Conservation (phyloP, 2,329 filamentous ascomycete species). For the Neoascochyta sp. region DNA sequence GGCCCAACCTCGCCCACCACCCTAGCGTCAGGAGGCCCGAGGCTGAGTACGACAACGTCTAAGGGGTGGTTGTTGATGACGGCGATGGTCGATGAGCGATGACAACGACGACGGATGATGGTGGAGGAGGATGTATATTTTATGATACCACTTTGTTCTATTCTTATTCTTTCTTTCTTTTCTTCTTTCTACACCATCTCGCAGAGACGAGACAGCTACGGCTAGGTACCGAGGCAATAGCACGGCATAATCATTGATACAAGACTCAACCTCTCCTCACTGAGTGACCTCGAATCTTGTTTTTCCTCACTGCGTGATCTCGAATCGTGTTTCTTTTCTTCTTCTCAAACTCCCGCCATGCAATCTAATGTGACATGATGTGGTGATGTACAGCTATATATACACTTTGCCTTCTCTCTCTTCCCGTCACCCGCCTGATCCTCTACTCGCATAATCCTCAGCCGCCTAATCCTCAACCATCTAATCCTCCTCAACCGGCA, state of each 20-base stretch:
- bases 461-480: not conserved
- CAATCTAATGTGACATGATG: too few species aligned
- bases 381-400: constrained; percentile 11
- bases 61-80: not conserved
- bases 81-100: not conserved
- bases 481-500: constrained; percentile 21
- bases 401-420: too few species aligned
- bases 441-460: not conserved
- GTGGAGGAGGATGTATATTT: constrained; percentile 12
- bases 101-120: not conserved
- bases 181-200: too few species aligned
- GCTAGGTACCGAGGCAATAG: too few species aligned
- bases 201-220: too few species aligned
- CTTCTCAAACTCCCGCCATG: too few species aligned
- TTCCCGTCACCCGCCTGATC: constrained; percentile 6
- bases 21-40: constrained; percentile 36
- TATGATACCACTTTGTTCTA: constrained; percentile 37
- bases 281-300: too few species aligned
- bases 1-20: constrained; percentile 57
- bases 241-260: too few species aligned
- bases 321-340: too few species aligned
- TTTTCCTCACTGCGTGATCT: too few species aligned
- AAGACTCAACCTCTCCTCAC: too few species aligned
- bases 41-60: constrained; percentile 30
- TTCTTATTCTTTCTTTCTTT: too few species aligned